Percentiles rank a stretch among this genome's conserved stretches.
Conservation (phyloP, 306 rosid genomes). For the Rosa lucieae region DNA sequence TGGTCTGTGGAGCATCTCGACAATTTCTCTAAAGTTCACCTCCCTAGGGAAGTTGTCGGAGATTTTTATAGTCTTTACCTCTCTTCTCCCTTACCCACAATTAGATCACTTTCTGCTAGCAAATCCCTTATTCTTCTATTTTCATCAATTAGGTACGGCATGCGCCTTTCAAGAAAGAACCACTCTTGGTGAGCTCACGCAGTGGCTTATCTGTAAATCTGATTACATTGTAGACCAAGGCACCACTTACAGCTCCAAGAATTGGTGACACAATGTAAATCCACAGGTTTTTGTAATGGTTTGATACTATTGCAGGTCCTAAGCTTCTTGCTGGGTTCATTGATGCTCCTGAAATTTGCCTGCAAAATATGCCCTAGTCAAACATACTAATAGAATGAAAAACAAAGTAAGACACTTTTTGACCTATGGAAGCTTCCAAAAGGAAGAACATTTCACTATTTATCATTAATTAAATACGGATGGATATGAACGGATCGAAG, state of each 20-base stretch:
- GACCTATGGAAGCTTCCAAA: neutral
- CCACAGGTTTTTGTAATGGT: conserved; percentile 60
- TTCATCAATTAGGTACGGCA: conserved; percentile 15
- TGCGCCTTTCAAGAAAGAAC: conserved; percentile 49
- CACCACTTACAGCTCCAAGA: conserved; percentile 62
- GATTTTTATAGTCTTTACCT: neutral
- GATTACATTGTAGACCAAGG: conserved; percentile 58
- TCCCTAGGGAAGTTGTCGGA: too few relatives aligned
- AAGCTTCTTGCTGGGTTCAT: conserved; percentile 91
- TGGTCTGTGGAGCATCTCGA: too few relatives aligned
- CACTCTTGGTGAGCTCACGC: conserved; percentile 60
- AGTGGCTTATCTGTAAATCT: conserved; percentile 64
- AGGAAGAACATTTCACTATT: neutral
- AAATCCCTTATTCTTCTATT: neutral
- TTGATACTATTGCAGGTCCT: conserved; percentile 69
- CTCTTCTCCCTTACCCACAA: neutral
- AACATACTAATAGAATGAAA: too few relatives aligned
- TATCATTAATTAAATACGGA: neutral
- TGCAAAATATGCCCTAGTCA: conserved; percentile 16
- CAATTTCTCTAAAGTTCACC: too few relatives aligned
- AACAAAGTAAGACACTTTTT: neutral
- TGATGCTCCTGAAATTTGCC: conserved; percentile 82
- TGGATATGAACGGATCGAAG: neutral
- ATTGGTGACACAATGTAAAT: conserved; percentile 50
- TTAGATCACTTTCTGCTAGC: neutral